Evolutionary conservation across 352 stramenopile species (phyloP).

Genomic region (Globisporangium ultimum): DNA sequence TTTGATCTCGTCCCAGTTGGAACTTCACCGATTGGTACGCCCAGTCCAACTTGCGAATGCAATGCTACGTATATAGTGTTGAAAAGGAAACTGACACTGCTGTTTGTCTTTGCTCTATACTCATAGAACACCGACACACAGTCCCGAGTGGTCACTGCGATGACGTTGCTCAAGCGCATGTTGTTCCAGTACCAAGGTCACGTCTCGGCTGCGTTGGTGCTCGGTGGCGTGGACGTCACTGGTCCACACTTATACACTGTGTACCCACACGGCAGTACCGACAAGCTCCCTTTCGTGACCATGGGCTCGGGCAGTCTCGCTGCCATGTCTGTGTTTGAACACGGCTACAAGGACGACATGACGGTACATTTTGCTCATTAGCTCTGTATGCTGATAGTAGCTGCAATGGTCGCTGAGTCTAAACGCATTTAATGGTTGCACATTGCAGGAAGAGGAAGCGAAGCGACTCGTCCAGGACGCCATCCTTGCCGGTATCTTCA

Average conservation of each 20-base stretch:
- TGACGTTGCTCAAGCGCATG: conserved; percentile 96
- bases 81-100: not conserved
- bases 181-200: conserved; percentile 97
- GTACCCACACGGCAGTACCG: conserved; percentile 96
- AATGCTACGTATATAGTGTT: no score
- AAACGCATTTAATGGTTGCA: not conserved
- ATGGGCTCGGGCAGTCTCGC: conserved; percentile 98
- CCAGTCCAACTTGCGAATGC: not conserved
- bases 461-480: conserved; percentile 95
- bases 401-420: not conserved
- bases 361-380: conserved; percentile 27
- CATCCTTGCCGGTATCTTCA: conserved; percentile 97
- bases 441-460: conserved; percentile 89
- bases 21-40: conserved; percentile 93
- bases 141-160: conserved; percentile 95
- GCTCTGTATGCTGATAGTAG: not conserved
- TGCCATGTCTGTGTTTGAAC: conserved; percentile 97
- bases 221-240: conserved; percentile 96
- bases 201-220: conserved; percentile 93
- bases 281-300: conserved; percentile 97
- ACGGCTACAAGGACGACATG: conserved; percentile 94
- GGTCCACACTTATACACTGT: conserved; percentile 98
- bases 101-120: not conserved
- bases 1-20: conserved; percentile 89
- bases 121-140: conserved; percentile 74